Evolutionary conservation across 805 yeast genomes (phyloP).

Genomic region (Kurtzmaniella cleridarum): DNA sequence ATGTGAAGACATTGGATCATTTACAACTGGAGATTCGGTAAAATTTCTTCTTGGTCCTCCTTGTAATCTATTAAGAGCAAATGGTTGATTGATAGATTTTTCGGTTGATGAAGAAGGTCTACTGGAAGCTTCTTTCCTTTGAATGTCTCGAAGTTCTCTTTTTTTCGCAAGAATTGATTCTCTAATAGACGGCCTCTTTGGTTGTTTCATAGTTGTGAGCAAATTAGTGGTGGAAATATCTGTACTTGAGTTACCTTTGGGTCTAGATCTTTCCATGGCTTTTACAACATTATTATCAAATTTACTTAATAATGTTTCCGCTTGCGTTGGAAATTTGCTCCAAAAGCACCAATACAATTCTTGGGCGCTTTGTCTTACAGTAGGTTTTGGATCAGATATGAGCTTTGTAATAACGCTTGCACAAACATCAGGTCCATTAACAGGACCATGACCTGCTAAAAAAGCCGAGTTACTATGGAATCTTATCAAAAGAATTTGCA

Average conservation of each 20-base stretch:
- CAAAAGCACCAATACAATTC: constrained; percentile 67
- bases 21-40: not conserved
- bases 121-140: constrained; percentile 11
- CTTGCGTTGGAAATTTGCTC: constrained; percentile 48
- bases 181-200: constrained; percentile 39
- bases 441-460: constrained; percentile 22
- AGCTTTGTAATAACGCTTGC: constrained; percentile 54
- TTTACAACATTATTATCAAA: constrained; percentile 45
- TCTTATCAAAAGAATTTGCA: constrained; percentile 54
- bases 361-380: constrained; percentile 73
- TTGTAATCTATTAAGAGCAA: constrained; percentile 3
- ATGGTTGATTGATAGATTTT: constrained; percentile 2
- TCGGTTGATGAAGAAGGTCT: constrained; percentile 19
- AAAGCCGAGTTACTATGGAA: constrained; percentile 33
- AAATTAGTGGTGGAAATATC: constrained; percentile 1
- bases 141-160: constrained; percentile 27
- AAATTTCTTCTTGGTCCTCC: constrained; percentile 3
- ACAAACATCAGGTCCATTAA: constrained; percentile 32
- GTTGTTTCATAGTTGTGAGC: constrained; percentile 11
- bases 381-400: constrained; percentile 72
- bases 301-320: constrained; percentile 33
- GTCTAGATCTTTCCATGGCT: constrained; percentile 59
- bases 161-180: constrained; percentile 43
- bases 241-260: constrained; percentile 15
- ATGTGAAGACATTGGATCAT: not conserved